Evolutionary conservation across 805 yeast genomes (phyloP).

Genomic region (Barnettozyma botsteinii): DNA sequence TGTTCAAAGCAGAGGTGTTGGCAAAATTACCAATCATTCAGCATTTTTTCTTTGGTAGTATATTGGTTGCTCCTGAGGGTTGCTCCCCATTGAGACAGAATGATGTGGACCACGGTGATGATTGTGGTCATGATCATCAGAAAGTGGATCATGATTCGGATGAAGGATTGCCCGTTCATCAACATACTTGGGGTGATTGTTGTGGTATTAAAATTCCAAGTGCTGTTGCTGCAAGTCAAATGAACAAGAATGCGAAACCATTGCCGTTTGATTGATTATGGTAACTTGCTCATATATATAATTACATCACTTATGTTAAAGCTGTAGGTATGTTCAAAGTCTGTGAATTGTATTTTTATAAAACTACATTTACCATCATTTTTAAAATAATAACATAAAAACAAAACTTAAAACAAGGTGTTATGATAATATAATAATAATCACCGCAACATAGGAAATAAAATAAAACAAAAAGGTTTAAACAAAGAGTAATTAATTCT

Average conservation of each 20-base stretch:
- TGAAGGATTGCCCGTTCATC: constrained; percentile 30
- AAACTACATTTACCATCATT: too few relatives aligned
- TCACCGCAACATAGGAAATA: too few relatives aligned
- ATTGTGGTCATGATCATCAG: constrained; percentile 35
- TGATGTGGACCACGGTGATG: constrained; percentile 23
- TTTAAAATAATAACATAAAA: too few relatives aligned
- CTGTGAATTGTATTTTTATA: too few relatives aligned
- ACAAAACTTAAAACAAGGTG: too few relatives aligned
- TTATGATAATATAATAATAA: too few relatives aligned
- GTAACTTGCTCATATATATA: too few relatives aligned
- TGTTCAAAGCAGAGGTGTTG: constrained; percentile 92
- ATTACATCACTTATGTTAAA: too few relatives aligned
- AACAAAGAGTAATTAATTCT: too few relatives aligned
- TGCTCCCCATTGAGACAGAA: constrained; percentile 35
- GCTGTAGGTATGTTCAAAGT: too few relatives aligned
- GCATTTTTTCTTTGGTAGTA: constrained; percentile 80
- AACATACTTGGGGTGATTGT: constrained; percentile 89
- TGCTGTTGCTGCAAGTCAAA: constrained; percentile 82
- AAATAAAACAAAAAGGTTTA: too few relatives aligned
- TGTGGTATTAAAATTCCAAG: constrained; percentile 96
- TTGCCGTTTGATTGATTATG: constrained; percentile 66
- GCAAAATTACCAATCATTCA: constrained; percentile 89
- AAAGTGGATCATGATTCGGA: constrained; percentile 32
- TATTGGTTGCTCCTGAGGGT: constrained; percentile 70
- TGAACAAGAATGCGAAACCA: constrained; percentile 37